phyloP scores from a whole-genome alignment of 2,329 filamentous ascomycete species.

The Aspergillus glaucus region DNA sequence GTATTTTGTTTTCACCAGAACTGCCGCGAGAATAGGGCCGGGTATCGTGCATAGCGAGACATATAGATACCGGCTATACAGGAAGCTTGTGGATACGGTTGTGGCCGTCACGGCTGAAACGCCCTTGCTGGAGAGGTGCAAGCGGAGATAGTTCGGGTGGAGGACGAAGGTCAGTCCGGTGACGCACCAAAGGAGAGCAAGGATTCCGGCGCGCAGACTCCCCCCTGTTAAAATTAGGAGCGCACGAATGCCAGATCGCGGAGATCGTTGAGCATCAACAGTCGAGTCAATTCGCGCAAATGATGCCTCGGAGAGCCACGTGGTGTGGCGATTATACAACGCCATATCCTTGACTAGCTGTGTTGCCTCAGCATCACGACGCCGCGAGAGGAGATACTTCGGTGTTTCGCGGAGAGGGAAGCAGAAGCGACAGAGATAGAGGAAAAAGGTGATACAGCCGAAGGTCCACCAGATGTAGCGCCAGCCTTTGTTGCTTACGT shows the following conservation, averaged over 20 bases:
- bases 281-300: slow-evolving; percentile 15
- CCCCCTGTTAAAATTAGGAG: not conserved
- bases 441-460: slow-evolving; percentile 14
- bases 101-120: slow-evolving; percentile 7
- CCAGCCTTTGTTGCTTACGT: slow-evolving; percentile 18
- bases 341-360: slow-evolving; percentile 16
- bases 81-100: slow-evolving; percentile 7
- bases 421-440: slow-evolving; percentile 13
- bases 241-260: not conserved
- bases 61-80: slow-evolving; percentile 14
- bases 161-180: slow-evolving; percentile 14
- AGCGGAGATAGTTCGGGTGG: slow-evolving; percentile 12
- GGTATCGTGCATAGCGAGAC: slow-evolving; percentile 12
- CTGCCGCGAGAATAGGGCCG: slow-evolving; percentile 8
- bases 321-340: slow-evolving; percentile 8
- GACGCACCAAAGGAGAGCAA: slow-evolving; percentile 10
- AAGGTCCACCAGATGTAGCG: slow-evolving; percentile 19
- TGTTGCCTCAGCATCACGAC: slow-evolving; percentile 13
- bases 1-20: slow-evolving; percentile 9
- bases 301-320: slow-evolving; percentile 13
- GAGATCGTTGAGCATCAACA: slow-evolving; percentile 3
- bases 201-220: not conserved
- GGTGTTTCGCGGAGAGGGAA: slow-evolving; percentile 14
- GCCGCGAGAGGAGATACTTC: slow-evolving; percentile 11
- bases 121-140: slow-evolving; percentile 7